These are phyloP conservation scores for Cyberlindnera maclurae DNA, from an alignment of 805 yeast genomes.

Conservation along the genomic window DNA sequence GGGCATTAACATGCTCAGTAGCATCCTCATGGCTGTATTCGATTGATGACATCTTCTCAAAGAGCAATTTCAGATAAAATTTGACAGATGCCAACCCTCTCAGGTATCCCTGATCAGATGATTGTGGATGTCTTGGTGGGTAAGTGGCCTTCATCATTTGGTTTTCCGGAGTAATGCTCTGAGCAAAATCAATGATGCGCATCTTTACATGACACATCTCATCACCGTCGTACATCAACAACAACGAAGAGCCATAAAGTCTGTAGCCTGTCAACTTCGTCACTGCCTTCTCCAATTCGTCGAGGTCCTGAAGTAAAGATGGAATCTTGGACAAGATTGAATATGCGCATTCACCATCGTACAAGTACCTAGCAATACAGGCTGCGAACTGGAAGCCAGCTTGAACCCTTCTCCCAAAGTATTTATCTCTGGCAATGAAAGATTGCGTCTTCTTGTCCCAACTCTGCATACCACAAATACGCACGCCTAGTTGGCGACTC, in stretches of 20 bases:
- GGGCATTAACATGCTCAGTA: slow-evolving; percentile 13
- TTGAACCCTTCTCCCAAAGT: slow-evolving; percentile 75
- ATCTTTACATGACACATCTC: slow-evolving; percentile 30
- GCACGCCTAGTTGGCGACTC: slow-evolving; percentile 72
- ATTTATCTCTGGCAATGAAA: slow-evolving; percentile 76
- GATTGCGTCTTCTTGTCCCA: slow-evolving; percentile 44
- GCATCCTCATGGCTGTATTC: slow-evolving; percentile 26
- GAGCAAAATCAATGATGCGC: slow-evolving; percentile 94
- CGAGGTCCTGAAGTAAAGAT: slow-evolving; percentile 49
- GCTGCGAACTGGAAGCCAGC: slow-evolving; percentile 74
- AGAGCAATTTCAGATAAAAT: slow-evolving; percentile 58
- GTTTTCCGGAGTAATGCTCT: slow-evolving; percentile 64
- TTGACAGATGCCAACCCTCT: slow-evolving; percentile 72
- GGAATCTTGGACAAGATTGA: slow-evolving; percentile 68
- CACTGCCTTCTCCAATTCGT: slow-evolving; percentile 51
- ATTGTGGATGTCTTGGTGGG: slow-evolving; percentile 62
- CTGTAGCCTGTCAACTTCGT: slow-evolving; percentile 63
- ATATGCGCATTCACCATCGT: slow-evolving; percentile 56
- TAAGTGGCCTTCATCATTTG: slow-evolving; percentile 39
- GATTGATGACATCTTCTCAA: slow-evolving; percentile 43
- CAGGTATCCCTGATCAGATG: slow-evolving; percentile 77
- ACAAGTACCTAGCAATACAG: slow-evolving; percentile 67
- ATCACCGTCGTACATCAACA: slow-evolving; percentile 81
- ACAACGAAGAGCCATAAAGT: slow-evolving; percentile 83
- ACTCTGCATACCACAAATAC: slow-evolving; percentile 93